These are phyloP conservation scores for Gossypium turneri DNA, from an alignment of 345 rosid genomes.

Conservation along the genomic window DNA sequence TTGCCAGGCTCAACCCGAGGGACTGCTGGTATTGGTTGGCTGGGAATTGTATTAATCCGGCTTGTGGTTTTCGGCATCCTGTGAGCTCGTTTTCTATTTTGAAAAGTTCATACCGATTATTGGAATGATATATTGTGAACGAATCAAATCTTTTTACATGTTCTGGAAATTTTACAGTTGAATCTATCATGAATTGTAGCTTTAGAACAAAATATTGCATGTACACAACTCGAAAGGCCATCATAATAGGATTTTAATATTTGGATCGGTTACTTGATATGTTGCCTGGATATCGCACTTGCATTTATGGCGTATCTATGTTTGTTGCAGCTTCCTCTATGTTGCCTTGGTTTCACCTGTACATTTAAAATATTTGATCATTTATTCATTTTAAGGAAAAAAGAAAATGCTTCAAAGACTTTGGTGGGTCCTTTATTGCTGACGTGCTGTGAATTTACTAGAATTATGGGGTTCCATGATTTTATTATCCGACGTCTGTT, in stretches of 20 bases:
- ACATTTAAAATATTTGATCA: not conserved
- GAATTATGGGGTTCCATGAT: not conserved
- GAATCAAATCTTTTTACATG: not conserved
- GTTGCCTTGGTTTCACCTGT: not conserved
- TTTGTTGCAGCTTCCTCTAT: not conserved
- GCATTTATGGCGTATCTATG: not conserved
- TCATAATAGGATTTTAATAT: not conserved
- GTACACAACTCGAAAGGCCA: not conserved
- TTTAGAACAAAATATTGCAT: not conserved
- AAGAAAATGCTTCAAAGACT: not conserved
- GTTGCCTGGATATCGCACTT: not conserved
- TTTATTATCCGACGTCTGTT: not conserved
- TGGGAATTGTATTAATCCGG: constrained; percentile 57
- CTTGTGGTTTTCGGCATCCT: constrained; percentile 61
- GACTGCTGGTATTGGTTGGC: constrained; percentile 66
- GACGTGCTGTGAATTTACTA: not conserved
- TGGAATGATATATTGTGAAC: not conserved
- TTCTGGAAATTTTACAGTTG: not conserved
- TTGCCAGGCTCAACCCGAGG: constrained; percentile 60
- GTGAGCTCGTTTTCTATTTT: constrained; percentile 30
- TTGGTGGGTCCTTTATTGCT: not conserved
- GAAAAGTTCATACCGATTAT: not conserved
- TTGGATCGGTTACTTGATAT: not conserved
- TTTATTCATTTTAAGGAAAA: not conserved
- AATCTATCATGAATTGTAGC: not conserved